Evolutionary conservation across 1,284 basidiomycete species (phyloP).

Genomic region (Cryptococcus neoformans): DNA sequence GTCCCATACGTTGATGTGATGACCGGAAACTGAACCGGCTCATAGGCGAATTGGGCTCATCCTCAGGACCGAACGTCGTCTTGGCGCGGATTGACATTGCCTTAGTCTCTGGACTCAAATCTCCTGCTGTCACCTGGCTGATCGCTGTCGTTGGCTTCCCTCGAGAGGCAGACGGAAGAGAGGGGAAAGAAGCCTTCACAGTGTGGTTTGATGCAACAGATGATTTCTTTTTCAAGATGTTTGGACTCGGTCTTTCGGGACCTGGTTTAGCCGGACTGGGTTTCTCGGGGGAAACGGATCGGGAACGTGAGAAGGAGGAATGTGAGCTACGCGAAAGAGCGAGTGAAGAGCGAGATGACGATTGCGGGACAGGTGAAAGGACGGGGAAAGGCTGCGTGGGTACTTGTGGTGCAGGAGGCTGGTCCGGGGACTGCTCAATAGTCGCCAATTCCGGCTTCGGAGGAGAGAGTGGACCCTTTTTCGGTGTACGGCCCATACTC

Average conservation of each 20-base stretch:
- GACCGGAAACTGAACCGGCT: slow-evolving; percentile 10
- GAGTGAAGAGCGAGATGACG: too few relatives aligned
- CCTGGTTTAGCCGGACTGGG: neutral
- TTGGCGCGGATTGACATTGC: neutral
- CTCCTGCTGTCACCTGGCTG: slow-evolving; percentile 17
- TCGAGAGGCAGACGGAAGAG: slow-evolving; percentile 11
- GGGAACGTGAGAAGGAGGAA: neutral
- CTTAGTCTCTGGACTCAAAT: neutral
- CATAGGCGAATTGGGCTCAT: slow-evolving; percentile 16
- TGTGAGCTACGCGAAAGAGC: neutral
- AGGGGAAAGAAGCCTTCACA: slow-evolving; percentile 15
- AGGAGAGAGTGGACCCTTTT: slow-evolving; percentile 1
- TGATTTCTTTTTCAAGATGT: slow-evolving; percentile 24
- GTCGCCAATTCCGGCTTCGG: slow-evolving; percentile 11
- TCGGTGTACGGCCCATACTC: slow-evolving; percentile 11
- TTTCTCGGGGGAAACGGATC: slow-evolving; percentile 7
- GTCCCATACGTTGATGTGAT: neutral
- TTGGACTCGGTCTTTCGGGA: neutral
- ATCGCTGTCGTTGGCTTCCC: slow-evolving; percentile 19
- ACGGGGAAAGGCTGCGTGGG: neutral
- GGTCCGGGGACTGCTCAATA: slow-evolving; percentile 19
- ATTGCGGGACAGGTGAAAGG: too few relatives aligned
- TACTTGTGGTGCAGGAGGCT: neutral
- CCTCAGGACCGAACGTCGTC: neutral
- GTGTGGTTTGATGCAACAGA: slow-evolving; percentile 25